These are phyloP conservation scores for Pseudozyma thailandica DNA, from an alignment of 1,284 basidiomycete species.

Conservation along the genomic window DNA sequence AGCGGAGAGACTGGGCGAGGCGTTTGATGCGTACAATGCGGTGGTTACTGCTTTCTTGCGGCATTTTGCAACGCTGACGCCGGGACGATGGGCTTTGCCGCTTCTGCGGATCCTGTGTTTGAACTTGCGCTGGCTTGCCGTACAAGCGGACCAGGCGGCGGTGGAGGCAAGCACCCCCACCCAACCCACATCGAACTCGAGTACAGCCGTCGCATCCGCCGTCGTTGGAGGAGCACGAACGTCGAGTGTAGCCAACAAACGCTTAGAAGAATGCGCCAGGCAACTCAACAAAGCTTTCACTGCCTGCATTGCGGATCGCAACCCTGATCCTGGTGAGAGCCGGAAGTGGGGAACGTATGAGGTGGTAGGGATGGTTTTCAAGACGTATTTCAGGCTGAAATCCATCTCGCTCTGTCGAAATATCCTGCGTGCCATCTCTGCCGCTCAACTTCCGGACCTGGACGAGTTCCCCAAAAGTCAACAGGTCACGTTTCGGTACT, in stretches of 20 bases:
- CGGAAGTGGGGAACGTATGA: slow-evolving; percentile 94
- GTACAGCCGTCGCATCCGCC: slow-evolving; percentile 6
- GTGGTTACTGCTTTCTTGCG: slow-evolving; percentile 54
- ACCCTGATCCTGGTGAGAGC: slow-evolving; percentile 75
- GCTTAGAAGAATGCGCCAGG: slow-evolving; percentile 90
- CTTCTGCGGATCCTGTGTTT: slow-evolving; percentile 52
- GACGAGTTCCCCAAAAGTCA: slow-evolving; percentile 82
- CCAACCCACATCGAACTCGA: neutral
- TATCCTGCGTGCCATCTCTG: slow-evolving; percentile 86
- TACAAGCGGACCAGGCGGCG: slow-evolving; percentile 51
- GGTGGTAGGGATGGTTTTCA: slow-evolving; percentile 88
- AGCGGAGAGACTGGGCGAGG: slow-evolving; percentile 36
- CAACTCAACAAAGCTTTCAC: slow-evolving; percentile 91
- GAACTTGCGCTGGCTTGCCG: slow-evolving; percentile 55
- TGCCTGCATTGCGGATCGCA: slow-evolving; percentile 85
- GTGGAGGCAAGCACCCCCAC: slow-evolving; percentile 4
- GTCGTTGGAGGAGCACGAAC: slow-evolving; percentile 13
- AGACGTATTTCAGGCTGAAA: slow-evolving; percentile 94
- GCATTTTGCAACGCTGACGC: slow-evolving; percentile 43
- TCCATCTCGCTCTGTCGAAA: slow-evolving; percentile 91
- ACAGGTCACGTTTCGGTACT: slow-evolving; percentile 83
- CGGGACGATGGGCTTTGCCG: slow-evolving; percentile 62
- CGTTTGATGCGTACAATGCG: slow-evolving; percentile 55
- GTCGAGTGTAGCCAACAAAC: slow-evolving; percentile 66
- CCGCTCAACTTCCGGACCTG: slow-evolving; percentile 85